Conservation (phyloP, 2,329 filamentous ascomycete genomes). For the Aspergillus sp. region DNA sequence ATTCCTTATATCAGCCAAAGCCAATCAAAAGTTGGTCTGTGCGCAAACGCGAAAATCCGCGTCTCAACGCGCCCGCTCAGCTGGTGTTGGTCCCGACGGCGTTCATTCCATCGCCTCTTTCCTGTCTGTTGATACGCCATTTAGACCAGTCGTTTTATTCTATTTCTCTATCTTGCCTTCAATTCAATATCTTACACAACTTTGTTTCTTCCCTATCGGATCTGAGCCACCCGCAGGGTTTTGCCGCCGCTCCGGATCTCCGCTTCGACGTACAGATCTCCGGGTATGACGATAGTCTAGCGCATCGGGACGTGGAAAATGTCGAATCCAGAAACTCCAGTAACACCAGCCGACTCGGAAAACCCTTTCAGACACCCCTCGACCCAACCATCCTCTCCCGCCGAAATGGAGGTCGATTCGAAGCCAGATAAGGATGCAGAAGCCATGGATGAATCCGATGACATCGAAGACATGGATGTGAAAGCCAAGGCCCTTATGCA, state of each 20-base stretch:
- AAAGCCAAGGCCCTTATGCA: slow-evolving; percentile 47
- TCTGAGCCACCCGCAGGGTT: no score
- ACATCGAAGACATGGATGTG: slow-evolving; percentile 41
- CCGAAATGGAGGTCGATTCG: slow-evolving; percentile 10
- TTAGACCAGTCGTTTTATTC: no score
- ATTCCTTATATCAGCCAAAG: neutral
- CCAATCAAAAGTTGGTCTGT: slow-evolving; percentile 33
- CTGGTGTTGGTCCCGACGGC: neutral
- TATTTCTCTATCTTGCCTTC: no score
- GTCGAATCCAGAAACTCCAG: slow-evolving; percentile 26
- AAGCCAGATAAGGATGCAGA: slow-evolving; percentile 7
- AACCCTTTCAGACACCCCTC: slow-evolving; percentile 26
- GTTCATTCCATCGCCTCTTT: neutral
- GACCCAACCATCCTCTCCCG: slow-evolving; percentile 27
- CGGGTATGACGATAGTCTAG: no score
- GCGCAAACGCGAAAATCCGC: slow-evolving; percentile 35
- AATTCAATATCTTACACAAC: no score
- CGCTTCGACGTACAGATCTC: neutral
- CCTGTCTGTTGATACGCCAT: neutral
- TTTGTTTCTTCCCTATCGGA: no score
- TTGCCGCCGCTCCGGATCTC: neutral
- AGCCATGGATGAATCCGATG: slow-evolving; percentile 19
- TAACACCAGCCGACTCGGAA: slow-evolving; percentile 27
- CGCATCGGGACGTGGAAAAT: slow-evolving; percentile 12
- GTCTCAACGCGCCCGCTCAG: slow-evolving; percentile 5